These are phyloP conservation scores for Albifimbria verrucaria DNA, from an alignment of 2,329 filamentous ascomycete genomes.

Conservation along the genomic window DNA sequence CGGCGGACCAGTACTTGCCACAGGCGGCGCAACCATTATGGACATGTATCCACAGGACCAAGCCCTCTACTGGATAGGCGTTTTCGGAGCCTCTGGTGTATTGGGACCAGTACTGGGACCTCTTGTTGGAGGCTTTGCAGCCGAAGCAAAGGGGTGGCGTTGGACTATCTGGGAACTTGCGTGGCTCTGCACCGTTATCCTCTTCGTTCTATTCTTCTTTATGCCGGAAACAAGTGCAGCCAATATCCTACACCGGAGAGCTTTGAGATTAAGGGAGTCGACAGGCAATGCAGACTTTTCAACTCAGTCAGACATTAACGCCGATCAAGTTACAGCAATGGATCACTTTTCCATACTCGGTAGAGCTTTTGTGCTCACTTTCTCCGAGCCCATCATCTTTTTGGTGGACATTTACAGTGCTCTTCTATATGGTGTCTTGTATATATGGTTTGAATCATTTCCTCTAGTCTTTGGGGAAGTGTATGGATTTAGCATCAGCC, in stretches of 20 bases:
- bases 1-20: too few species aligned
- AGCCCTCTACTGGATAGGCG: not conserved
- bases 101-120: not conserved
- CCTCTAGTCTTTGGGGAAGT: slow-evolving; percentile 13
- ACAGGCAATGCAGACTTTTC: slow-evolving; percentile 10
- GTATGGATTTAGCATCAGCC: slow-evolving; percentile 48
- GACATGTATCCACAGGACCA: too few species aligned
- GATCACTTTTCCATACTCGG: slow-evolving; percentile 2
- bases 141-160: slow-evolving; percentile 11
- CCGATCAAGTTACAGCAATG: slow-evolving; percentile 10
- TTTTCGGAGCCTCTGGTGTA: not conserved
- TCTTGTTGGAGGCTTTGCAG: slow-evolving; percentile 2
- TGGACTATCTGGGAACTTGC: slow-evolving; percentile 22
- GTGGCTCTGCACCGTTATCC: slow-evolving; percentile 13
- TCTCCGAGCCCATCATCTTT: not conserved
- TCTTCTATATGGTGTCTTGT: not conserved
- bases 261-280: slow-evolving; percentile 9
- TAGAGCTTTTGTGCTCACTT: not conserved
- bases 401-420: not conserved
- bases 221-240: slow-evolving; percentile 19
- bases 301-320: slow-evolving; percentile 6
- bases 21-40: too few species aligned
- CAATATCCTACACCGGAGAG: slow-evolving; percentile 18
- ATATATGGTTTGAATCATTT: slow-evolving; percentile 1
- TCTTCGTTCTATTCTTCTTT: slow-evolving; percentile 18